phyloP scores from a whole-genome alignment of 2,329 filamentous ascomycete genomes.

The Aspergillus bombycis region DNA sequence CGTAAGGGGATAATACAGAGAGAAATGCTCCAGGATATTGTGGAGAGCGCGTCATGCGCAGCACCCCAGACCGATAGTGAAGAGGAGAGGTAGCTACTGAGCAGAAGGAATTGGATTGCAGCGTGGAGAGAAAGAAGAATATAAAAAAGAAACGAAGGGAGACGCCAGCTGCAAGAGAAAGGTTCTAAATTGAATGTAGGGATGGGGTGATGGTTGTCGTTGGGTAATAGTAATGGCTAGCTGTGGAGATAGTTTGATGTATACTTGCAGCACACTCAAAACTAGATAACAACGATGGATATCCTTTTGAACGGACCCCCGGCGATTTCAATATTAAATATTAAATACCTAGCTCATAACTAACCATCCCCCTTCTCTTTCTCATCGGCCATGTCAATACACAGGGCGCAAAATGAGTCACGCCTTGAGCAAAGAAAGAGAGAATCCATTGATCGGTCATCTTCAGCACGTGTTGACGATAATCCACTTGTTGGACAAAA shows the following conservation, averaged over 20 bases:
- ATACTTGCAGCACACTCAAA: neutral
- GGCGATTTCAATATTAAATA: neutral
- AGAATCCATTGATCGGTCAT: neutral
- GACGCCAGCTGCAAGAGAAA: neutral
- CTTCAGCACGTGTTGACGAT: neutral
- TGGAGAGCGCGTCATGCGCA: constrained; percentile 3
- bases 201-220: constrained; percentile 21
- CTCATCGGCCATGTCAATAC: neutral
- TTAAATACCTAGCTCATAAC: neutral
- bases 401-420: neutral
- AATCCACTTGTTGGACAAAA: neutral
- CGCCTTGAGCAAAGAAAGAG: neutral
- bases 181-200: constrained; percentile 14
- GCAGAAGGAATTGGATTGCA: neutral
- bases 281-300: neutral
- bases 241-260: constrained; percentile 10
- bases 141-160: constrained; percentile 3
- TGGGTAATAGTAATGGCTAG: constrained; percentile 21
- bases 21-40: neutral
- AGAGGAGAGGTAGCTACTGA: neutral
- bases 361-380: neutral
- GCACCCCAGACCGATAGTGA: neutral
- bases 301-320: neutral
- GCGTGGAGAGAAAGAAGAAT: neutral
- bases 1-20: constrained; percentile 3